Conservation (phyloP, 805 yeast species). For the Wickerhamiella siamensis region DNA sequence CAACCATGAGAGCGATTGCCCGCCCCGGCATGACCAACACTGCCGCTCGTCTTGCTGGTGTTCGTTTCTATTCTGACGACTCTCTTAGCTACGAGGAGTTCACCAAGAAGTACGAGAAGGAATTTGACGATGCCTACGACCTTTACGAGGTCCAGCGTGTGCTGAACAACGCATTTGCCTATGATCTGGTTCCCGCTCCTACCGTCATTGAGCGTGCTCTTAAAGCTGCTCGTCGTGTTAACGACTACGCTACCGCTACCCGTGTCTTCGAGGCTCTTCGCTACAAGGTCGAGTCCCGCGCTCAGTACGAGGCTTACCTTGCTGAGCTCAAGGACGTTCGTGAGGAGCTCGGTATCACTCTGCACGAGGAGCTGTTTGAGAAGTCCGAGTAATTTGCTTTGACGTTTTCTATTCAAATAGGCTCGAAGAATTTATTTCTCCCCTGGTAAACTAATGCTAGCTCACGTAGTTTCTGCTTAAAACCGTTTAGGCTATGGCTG, state of each 20-base stretch:
- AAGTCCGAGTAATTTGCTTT: constrained; percentile 10
- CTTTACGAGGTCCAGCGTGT: constrained; percentile 84
- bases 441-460: no score
- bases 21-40: constrained; percentile 6
- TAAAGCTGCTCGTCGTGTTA: constrained; percentile 96
- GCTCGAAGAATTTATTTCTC: neutral
- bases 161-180: constrained; percentile 93
- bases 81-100: constrained; percentile 22
- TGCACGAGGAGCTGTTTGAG: constrained; percentile 72
- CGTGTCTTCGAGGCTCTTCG: constrained; percentile 93
- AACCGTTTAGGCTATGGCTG: no score
- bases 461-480: no score
- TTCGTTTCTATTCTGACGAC: constrained; percentile 13
- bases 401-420: neutral
- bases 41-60: constrained; percentile 6
- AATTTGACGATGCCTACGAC: constrained; percentile 87
- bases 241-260: constrained; percentile 96
- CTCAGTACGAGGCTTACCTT: constrained; percentile 90
- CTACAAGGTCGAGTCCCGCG: constrained; percentile 87
- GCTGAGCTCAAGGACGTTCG: constrained; percentile 87
- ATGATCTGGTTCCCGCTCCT: constrained; percentile 98
- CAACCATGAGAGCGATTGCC: constrained; percentile 7
- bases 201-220: constrained; percentile 88
- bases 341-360: constrained; percentile 82
- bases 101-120: constrained; percentile 66